phyloP scores from a whole-genome alignment of 1,284 basidiomycete species.

The Baeospora myosura region DNA sequence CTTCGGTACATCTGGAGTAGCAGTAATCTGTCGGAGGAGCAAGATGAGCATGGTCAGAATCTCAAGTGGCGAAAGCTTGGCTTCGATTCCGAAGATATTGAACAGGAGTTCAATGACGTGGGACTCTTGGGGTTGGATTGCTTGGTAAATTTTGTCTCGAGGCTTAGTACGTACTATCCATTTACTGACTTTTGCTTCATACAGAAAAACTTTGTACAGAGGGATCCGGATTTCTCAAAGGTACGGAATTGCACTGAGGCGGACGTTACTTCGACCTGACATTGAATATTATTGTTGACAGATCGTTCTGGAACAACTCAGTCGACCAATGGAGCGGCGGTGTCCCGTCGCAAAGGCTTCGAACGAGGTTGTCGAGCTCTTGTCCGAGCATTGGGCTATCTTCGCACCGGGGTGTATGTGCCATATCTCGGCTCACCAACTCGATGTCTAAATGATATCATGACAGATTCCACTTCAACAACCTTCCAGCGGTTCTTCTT shows the following conservation, averaged over 20 bases:
- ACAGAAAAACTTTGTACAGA: constrained; percentile 64
- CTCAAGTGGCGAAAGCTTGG: constrained; percentile 78
- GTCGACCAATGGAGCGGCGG: constrained; percentile 66
- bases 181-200: not conserved
- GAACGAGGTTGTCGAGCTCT: constrained; percentile 79
- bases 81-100: constrained; percentile 73
- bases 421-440: constrained; percentile 1
- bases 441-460: constrained; percentile 7
- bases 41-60: constrained; percentile 37
- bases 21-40: constrained; percentile 50
- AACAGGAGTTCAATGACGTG: constrained; percentile 76
- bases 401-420: constrained; percentile 69
- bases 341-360: constrained; percentile 87
- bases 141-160: constrained; percentile 43
- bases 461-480: constrained; percentile 69
- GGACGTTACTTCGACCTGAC: not conserved
- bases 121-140: constrained; percentile 86
- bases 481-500: constrained; percentile 88
- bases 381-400: constrained; percentile 84
- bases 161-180: not conserved
- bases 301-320: constrained; percentile 82
- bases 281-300: no score
- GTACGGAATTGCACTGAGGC: constrained; percentile 27
- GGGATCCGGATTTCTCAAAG: constrained; percentile 78
- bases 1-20: constrained; percentile 69